Evolutionary conservation across 1,284 basidiomycete species (phyloP), one percentile per base, ranked within the genome.

Genomic region (Ganoderma meredithae): DNA sequence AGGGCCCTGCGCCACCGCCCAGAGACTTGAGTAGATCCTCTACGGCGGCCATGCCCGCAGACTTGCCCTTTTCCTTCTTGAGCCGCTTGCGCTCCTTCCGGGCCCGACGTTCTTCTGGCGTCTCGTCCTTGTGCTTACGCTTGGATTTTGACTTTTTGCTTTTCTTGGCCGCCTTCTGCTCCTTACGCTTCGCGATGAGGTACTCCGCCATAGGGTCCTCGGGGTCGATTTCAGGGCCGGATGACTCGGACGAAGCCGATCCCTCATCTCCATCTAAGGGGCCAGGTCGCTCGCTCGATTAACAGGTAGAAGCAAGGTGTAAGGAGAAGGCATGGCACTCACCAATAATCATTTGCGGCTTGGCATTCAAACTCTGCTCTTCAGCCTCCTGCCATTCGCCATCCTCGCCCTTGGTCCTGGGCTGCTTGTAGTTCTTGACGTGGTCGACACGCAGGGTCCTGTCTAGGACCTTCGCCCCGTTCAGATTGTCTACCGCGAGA

Each of bases 181-280:
- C 91, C 76, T 84, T 86, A 73, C 90, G 85, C 77, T 92, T 84
- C 19, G 88, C 84, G 59, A 94, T 80, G 22, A 97, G 83, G 79
- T 95, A 99, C 69, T 95, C 95, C 22, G 93, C 90, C 98, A 99
- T 99, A 0, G 98, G 98, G 81, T 99, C 98, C 77, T 99, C 96
- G 5, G 95, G 93, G 79, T 99, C 97, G 67, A 97, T 92, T 5
- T 88, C 86, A 60, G 90, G 89, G 19, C 84, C 86, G 19, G 90
- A 88, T 3, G 87, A 87, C 9, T 84, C 91, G 6, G 89, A 90
- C 5, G 90, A 90, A 58, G 91, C 89, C 13, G 88, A 88, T 8
- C 75, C 85, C 0, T 80, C 85, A 47, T 83, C 86, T 40, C 83
- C 88, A 58, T 86, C 90, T 86, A 77, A 13, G 33, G 44, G n/a